Evolutionary conservation across 2,329 filamentous ascomycete species (phyloP), one percentile per base, ranked within the genome.

Genomic region (Fusarium duplospermum): DNA sequence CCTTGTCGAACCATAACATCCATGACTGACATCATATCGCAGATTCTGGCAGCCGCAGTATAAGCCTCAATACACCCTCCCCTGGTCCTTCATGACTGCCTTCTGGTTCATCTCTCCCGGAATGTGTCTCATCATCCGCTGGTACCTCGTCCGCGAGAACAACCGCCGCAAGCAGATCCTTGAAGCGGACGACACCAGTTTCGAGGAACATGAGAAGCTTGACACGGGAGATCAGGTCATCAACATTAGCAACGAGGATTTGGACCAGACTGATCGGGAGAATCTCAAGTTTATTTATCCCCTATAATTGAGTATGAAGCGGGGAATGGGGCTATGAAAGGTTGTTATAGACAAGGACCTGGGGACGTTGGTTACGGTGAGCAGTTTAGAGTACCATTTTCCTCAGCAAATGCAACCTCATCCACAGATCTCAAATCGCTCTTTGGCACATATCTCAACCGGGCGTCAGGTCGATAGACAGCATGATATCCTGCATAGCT

Each of bases 101-200:
- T 62, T 62, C 20, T 62, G 40, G 59, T 47, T 62, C 29, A 62
- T 62, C 2, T 50, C 59, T 1, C 59, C 59, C 2, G 29, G 38
- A 14, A 62, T 62, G 59, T 62, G 59, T 47, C 59, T 62, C 27
- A 35, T 47, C n/a, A 62, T 62, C 8, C 59, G 59, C 2, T 62
- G 38, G 38, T 62, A 62, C 27, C 40, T 62, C 3, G 29, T 47
- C 29, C 59, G 59, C 6, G 59, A 50, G 40, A 62, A 62, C 40
- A 62, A 62, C 2, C 38, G 40, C 6, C 59, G 40, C 18, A n/a
- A 35, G 16, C 38, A 47, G 14, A 31, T 50, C 14, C 38, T 50
- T 16, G 59, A 62, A 18, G 59, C 38, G 14, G 40, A 62, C 7
- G 59, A 58, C 35, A 40, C 38, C 2, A 35, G 20, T n/a, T 16